phyloP scores from a whole-genome alignment of 208 protist species.

The Wallacemonas sp. region DNA sequence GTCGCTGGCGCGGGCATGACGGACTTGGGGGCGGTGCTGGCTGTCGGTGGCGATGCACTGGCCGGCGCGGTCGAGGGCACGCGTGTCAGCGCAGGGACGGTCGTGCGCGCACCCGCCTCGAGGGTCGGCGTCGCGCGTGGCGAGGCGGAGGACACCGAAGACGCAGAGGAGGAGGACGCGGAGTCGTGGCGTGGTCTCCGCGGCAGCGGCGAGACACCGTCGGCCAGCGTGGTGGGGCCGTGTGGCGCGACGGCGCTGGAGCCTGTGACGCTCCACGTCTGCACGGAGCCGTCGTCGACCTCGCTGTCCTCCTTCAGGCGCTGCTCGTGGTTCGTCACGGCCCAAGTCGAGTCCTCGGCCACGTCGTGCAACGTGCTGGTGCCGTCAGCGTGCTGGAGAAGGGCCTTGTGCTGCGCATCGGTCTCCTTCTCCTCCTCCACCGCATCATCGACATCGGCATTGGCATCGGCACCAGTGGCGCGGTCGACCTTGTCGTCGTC shows the following conservation, averaged over 20 bases:
- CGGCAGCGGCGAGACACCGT: slow-evolving; percentile 6
- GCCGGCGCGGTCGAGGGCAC: not conserved
- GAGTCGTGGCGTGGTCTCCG: not conserved
- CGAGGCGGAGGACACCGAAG: not conserved
- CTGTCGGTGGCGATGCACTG: not conserved
- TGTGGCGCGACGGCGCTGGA: not conserved
- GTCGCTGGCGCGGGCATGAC: not conserved
- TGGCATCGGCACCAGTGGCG: not conserved
- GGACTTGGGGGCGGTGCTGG: not conserved
- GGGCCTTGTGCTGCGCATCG: too few species aligned
- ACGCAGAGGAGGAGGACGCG: slow-evolving; percentile 1
- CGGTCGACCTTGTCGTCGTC: not conserved
- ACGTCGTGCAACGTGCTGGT: too few species aligned
- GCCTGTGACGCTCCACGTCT: not conserved
- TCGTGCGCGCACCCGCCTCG: not conserved
- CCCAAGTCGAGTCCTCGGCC: too few species aligned
- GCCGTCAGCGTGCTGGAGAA: too few species aligned
- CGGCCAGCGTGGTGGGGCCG: not conserved
- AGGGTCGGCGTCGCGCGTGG: not conserved
- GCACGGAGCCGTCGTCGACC: too few species aligned
- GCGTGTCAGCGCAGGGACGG: not conserved
- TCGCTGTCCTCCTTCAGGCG: too few species aligned
- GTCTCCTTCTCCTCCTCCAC: too few species aligned
- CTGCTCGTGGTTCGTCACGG: too few species aligned
- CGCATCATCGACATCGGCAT: not conserved